These are phyloP conservation scores for Aspergillus udagawae DNA, from an alignment of 2,329 filamentous ascomycete species.

Conservation along the genomic window DNA sequence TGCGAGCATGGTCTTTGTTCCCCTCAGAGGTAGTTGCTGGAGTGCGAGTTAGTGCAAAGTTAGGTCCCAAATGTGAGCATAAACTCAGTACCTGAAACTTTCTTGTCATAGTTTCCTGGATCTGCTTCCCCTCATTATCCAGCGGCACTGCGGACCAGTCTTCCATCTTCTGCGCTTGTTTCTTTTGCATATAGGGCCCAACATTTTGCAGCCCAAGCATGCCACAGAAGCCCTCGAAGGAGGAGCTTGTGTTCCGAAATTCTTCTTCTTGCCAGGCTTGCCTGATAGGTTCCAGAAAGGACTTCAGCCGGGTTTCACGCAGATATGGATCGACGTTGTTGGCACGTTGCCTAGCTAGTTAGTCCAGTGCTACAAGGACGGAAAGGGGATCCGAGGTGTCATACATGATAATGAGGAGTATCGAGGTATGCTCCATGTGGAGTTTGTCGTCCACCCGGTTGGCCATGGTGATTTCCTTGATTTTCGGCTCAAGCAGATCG, in stretches of 20 bases:
- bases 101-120: conserved; percentile 75
- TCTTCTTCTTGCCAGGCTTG: conserved; percentile 71
- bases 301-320: conserved; percentile 67
- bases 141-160: conserved; percentile 80
- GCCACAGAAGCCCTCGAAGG: conserved; percentile 74
- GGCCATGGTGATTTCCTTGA: conserved; percentile 71
- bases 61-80: neutral
- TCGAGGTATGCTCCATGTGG: conserved; percentile 79
- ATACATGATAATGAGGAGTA: conserved; percentile 87
- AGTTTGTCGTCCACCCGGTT: conserved; percentile 75
- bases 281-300: conserved; percentile 79
- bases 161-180: conserved; percentile 67
- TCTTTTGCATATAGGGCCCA: conserved; percentile 70
- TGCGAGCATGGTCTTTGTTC: conserved; percentile 87
- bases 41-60: conserved; percentile 3
- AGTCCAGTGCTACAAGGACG: conserved; percentile 7
- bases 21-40: conserved; percentile 71
- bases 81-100: conserved; percentile 59
- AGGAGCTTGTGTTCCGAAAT: conserved; percentile 65
- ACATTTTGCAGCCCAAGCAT: conserved; percentile 76
- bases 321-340: conserved; percentile 66
- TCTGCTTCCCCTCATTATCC: conserved; percentile 71
- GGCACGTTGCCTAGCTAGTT: conserved; percentile 65
- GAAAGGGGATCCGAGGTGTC: neutral
- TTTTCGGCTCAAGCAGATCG: conserved; percentile 75